Base-by-base conservation (phyloP, 257 asterid genomes). In the Nyctanthes arbortristis region DNA sequence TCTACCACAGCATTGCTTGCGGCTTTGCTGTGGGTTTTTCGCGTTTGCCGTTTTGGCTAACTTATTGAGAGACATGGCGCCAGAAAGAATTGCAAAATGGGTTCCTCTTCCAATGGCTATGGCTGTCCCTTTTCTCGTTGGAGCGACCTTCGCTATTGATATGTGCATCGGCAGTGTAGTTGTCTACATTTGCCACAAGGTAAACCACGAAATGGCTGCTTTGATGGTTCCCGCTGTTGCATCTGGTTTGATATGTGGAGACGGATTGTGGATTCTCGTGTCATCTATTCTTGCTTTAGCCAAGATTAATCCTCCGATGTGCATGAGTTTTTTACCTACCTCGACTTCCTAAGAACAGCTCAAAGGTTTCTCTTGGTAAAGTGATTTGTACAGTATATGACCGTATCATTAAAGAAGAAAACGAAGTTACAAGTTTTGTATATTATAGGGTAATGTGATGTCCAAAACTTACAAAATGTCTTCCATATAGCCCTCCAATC, bases 161-260 rank as follows among this genome's bases (percentile, higher is more conserved):
- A 84, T 84, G 84, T 84, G 88, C 37, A 54, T 81, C 16, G 89
- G 89, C 55, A 81, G 84, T 27, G 70, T 84, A 82, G 74, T 72
- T 5, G 85, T 83, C 9, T 77, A 35, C 54, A 5, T 80, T 8
- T 80, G 85, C 85, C 80, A 67, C 28, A 80, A 31, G 70, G 2
- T 72, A 5, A 80, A 80, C 29, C 52, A 71, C 0, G 22, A 47
- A 47, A 76, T 55, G 74, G 89, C 83, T 0, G 31, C 57, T 10
- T 45, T 73, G 58, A 76, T 84, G 86, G 55, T 81, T 11, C 89
- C 89, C 1, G 89, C 84, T 0, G 84, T 78, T 4, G 88, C 88
- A 0, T 84, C 88, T 33, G 86, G 88, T 56, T 66, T 84, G 68
- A 84, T 84, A 2, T 80, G 88, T 37, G 88, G 88, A 10, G 88